Evolutionary conservation across 306 rosid species (phyloP), one percentile per base, ranked within the genome.

Genomic region (Corylus heterophylla): DNA sequence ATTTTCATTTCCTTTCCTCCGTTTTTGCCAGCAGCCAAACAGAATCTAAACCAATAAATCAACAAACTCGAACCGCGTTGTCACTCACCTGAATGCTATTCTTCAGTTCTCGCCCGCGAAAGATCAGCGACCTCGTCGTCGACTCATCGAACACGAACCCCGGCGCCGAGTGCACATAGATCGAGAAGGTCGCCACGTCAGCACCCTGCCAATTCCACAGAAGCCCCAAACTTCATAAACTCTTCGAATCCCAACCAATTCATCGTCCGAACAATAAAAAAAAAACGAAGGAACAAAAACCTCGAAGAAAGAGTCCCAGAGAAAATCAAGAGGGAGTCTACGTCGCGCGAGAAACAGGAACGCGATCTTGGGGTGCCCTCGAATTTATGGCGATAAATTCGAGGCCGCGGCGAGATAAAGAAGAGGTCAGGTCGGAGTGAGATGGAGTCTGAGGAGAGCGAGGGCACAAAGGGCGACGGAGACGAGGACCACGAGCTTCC

Each of bases 221-320:
- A 58, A 31, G 14, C 51, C 69, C 58, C 13, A 67, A 49, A 59
- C 44, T 29, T 6, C 8, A 20, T 52, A 10, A 72, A 72, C 31
- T 54, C 54, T 1, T 20, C 8, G n/a, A 78, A 76, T 18, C 51
- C 69, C 68, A 44, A 51, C 61, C 11, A 71, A 3, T 83, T 74
- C 83, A 76, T 8, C 47, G 8, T 2, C 6, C 55, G 61, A 71
- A 31, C 63, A 69, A n/a, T 10, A 0, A 5, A 10, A 17, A 39
- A 55, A 48, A 12, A 7, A 3, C 9, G 5, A 7, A 3, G 47
- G 13, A 4, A 13, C 13, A 35, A 27, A 29, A 69, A 94, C 98
- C 98, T 95, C 88, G 54, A 95, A 91, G 89, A 95, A 95, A 55
- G 83, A 52, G 25, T 69, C 98, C 99, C 98, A 95, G 35, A 95